These are phyloP conservation scores for Amylostereum areolatum DNA, from an alignment of 1,284 basidiomycete genomes.

Conservation along the genomic window DNA sequence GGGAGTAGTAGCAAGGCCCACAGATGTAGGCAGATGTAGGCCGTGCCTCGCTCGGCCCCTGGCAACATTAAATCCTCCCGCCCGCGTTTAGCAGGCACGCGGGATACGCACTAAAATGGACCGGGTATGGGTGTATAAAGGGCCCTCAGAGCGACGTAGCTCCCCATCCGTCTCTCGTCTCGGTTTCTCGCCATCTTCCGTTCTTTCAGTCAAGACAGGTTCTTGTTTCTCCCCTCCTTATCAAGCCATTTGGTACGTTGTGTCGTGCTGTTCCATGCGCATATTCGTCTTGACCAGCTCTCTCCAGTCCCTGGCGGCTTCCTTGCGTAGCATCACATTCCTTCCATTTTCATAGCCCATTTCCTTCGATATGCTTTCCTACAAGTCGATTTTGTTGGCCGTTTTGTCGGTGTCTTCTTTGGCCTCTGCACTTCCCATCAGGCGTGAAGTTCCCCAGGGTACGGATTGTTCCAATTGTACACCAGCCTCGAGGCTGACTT, in stretches of 20 bases:
- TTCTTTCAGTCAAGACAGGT: conserved; percentile 47
- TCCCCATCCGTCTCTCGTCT: background rate
- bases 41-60: no score
- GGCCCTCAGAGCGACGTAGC: background rate
- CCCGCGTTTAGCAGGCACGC: no score
- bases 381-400: conserved; percentile 33
- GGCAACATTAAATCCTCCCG: no score
- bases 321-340: conserved; percentile 13
- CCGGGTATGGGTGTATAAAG: no score
- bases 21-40: no score
- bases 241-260: conserved; percentile 19
- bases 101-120: no score
- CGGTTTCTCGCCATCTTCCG: conserved; percentile 23
- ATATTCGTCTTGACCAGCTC: conserved; percentile 11
- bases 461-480: conserved; percentile 7
- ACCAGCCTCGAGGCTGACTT: background rate
- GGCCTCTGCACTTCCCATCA: conserved; percentile 37
- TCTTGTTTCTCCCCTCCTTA: conserved; percentile 33
- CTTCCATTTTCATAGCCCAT: conserved; percentile 13
- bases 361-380: conserved; percentile 34
- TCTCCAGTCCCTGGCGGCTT: background rate
- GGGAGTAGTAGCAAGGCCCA: no score
- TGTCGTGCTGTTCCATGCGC: conserved; percentile 12
- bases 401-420: conserved; percentile 31
- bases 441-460: conserved; percentile 67